Evolutionary conservation across 2,329 filamentous ascomycete genomes (phyloP), one percentile per base, ranked within the genome.

Genomic region (Nakataea oryzae): DNA sequence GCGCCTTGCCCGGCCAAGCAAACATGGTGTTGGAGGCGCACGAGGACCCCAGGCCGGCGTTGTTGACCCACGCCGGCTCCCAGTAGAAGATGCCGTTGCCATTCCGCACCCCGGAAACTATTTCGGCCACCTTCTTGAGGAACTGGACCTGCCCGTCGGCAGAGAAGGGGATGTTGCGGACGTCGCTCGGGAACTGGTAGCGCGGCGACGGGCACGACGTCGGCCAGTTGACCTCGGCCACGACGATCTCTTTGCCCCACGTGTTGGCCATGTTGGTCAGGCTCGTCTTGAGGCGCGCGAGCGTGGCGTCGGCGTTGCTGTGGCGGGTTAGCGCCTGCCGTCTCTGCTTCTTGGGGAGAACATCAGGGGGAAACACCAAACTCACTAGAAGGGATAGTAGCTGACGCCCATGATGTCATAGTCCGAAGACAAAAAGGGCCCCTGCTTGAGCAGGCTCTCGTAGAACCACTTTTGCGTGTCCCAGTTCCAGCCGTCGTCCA

Each of bases 401-500:
- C 83, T 87, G 0, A 91, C 82, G 8, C 86, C 88, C 75, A 90
- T 88, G 65, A 87, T 80, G 70, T 91, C 88, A 63, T 86, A 90
- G 65, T 89, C 86, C 6, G 75, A 73, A 0, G 75, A 67, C 3
- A 71, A 69, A 3, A 87, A 75, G 1, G 76, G 76, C 2, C 81
- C 85, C 28, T 75, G 73, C 9, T 70, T 76, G 0, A 87, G 75
- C 0, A 87, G 79, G 3, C 75, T 77, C 29, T 80, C 79, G 74
- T 90, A 91, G 66, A 70, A 72, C 63, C 69, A 73, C 59, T 79
- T 86, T 70, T 90, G 87, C 3, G 81, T 81, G 3, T 73, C 76
- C 85, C 83, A 89, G 65, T 87, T 80, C 86, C 87, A 91, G n/a
- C 88, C 88, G 68, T 89, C 87, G 71, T 91, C 87, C 3, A 90